Base-by-base conservation (phyloP, 495 filamentous ascomycete species). In the Aspergillus diversus region DNA sequence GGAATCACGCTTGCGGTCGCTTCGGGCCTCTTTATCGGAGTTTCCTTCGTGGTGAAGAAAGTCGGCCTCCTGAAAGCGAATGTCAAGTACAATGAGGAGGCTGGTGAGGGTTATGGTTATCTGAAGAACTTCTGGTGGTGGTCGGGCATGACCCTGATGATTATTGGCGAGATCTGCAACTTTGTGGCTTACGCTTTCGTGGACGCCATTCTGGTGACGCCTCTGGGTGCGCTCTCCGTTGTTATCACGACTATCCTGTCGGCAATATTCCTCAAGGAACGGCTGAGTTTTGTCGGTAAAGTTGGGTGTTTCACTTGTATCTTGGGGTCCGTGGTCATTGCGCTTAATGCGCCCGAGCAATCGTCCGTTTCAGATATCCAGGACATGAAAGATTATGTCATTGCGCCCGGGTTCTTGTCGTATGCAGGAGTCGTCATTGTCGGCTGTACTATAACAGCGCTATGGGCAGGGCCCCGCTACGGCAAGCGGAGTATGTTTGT, bases 401-500 rank as follows among this genome's bases (percentile, higher is more conserved):
- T 98, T 59, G 77, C 89, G 8, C 95, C 95, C 0, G 92, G 92
- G 3, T 98, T 98, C 70, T 69, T 99, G 57, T 80, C 80, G 32
- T 99, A 97, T 73, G 83, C 91, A 0, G 95, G 96, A 54, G 81
- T 97, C 15, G 81, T 98, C 52, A 86, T 98, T 43, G 67, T 94
- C 33, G 91, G 86, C 0, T 87, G 86, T 59, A 63, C 79, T 12
- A 85, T 93, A 60, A 85, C 89, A 53, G 91, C 92, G 0, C 72
- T 96, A 33, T 98, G 91, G 89, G 88, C 84, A 57, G 96, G 87
- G 5, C 95, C 95, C 7, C 86, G 90, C 63, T 99, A 95, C 65
- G 95, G 96, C 47, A 96, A 96, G 80, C 92, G 91, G 81, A 94
- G 89, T 73, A 97, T 99, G 95, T 84, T 99, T 75, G 92, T 97